phyloP scores from a whole-genome alignment of 805 yeast species.

The Saturnispora dispora region DNA sequence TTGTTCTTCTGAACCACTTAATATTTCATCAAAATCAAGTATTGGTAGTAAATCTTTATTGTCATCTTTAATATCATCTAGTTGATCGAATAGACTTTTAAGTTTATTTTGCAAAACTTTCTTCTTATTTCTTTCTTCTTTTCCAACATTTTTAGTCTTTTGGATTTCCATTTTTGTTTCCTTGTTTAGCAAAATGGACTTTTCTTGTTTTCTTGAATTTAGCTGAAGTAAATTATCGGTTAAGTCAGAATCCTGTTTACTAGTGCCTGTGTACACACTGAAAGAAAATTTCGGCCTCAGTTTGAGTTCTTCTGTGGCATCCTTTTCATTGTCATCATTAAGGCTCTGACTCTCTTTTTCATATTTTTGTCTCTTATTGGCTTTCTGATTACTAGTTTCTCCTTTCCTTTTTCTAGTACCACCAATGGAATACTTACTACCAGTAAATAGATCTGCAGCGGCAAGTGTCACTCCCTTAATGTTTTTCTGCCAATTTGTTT shows the following conservation, averaged over 20 bases:
- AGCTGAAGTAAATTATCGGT: neutral
- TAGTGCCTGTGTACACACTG: neutral
- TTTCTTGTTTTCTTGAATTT: neutral
- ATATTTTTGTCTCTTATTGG: neutral
- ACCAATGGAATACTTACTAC: conserved; percentile 3
- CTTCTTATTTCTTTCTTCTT: neutral
- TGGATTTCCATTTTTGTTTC: neutral
- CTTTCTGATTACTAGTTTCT: neutral
- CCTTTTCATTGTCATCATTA: neutral
- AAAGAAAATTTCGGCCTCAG: neutral
- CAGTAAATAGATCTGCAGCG: conserved; percentile 6
- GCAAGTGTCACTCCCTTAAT: conserved; percentile 21
- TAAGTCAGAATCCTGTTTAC: neutral
- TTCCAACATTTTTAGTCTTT: neutral
- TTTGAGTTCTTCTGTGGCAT: neutral
- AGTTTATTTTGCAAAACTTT: neutral
- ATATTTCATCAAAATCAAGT: neutral
- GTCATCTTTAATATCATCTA: neutral
- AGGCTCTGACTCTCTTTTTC: neutral
- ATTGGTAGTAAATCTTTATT: neutral
- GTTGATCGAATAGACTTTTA: neutral
- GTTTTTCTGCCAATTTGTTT: conserved; percentile 28
- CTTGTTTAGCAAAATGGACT: neutral
- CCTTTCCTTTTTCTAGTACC: neutral
- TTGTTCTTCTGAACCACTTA: neutral